Conservation (phyloP, 805 yeast species). For the Suhomyces xylopsoci region DNA sequence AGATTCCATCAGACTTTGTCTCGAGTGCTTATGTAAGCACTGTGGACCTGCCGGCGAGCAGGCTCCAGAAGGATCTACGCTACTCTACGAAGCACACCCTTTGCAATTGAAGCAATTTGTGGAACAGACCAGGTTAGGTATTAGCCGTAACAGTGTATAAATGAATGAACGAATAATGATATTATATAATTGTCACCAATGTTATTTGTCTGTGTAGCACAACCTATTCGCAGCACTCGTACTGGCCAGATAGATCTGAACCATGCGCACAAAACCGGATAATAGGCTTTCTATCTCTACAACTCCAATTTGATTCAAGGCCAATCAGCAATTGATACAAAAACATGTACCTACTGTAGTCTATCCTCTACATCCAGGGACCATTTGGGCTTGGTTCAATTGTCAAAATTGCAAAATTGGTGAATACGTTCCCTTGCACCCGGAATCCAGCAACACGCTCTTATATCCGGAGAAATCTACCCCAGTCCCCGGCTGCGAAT, state of each 20-base stretch:
- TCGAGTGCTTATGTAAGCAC: slow-evolving; percentile 26
- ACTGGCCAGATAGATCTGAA: background rate
- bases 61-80: slow-evolving; percentile 20
- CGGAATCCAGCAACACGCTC: background rate
- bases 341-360: background rate
- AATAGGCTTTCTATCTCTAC: too few species aligned
- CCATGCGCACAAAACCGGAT: background rate
- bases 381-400: background rate
- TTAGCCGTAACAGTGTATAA: background rate
- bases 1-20: slow-evolving; percentile 25
- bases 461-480: background rate
- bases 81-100: slow-evolving; percentile 20
- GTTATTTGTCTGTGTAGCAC: background rate
- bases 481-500: background rate
- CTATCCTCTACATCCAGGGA: background rate
- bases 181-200: background rate
- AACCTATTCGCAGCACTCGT: background rate
- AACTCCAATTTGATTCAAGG: background rate
- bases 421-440: background rate
- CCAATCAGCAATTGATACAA: background rate
- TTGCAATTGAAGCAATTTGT: slow-evolving; percentile 20
- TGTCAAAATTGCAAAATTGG: background rate
- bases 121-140: slow-evolving; percentile 15
- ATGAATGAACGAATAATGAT: background rate
- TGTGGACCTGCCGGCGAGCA: slow-evolving; percentile 13